Evolutionary conservation across 169 alveolate genomes (phyloP).

Genomic region (Cryptosporidium parvum): DNA sequence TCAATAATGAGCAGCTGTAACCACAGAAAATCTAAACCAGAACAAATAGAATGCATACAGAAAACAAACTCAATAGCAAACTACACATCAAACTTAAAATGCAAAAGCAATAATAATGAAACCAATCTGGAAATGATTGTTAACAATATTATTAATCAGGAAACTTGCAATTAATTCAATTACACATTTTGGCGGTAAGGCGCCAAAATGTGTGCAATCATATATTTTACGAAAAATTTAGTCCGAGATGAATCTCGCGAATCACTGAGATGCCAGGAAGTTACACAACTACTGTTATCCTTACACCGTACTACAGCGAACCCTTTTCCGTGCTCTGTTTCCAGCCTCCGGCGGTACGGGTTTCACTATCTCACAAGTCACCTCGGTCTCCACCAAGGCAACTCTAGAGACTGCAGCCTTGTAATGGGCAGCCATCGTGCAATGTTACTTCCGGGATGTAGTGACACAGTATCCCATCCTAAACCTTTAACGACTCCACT

Average conservation of each 20-base stretch:
- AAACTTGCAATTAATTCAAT: constrained; percentile 3
- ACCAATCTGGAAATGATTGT: background rate
- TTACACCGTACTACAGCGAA: constrained; percentile 76
- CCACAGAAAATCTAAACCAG: background rate
- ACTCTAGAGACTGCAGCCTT: constrained; percentile 77
- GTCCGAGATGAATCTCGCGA: constrained; percentile 51
- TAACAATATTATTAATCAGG: background rate
- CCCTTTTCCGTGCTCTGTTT: constrained; percentile 77
- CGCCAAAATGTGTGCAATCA: constrained; percentile 6
- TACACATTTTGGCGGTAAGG: no score
- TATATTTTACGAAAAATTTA: constrained; percentile 15
- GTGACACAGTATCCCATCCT: constrained; percentile 26
- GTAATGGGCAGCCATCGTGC: constrained; percentile 70
- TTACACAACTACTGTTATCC: constrained; percentile 74
- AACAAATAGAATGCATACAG: background rate
- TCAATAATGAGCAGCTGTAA: background rate
- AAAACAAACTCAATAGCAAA: background rate
- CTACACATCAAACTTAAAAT: background rate
- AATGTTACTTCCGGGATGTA: background rate
- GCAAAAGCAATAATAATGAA: background rate
- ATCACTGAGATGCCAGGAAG: constrained; percentile 15
- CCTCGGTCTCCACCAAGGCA: constrained; percentile 57
- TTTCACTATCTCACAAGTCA: constrained; percentile 74
- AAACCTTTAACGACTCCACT: constrained; percentile 71
- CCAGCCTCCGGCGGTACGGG: constrained; percentile 79